Evolutionary conservation across 179 eudicot genomes (phyloP).

Genomic region (Beta corolliflora): DNA sequence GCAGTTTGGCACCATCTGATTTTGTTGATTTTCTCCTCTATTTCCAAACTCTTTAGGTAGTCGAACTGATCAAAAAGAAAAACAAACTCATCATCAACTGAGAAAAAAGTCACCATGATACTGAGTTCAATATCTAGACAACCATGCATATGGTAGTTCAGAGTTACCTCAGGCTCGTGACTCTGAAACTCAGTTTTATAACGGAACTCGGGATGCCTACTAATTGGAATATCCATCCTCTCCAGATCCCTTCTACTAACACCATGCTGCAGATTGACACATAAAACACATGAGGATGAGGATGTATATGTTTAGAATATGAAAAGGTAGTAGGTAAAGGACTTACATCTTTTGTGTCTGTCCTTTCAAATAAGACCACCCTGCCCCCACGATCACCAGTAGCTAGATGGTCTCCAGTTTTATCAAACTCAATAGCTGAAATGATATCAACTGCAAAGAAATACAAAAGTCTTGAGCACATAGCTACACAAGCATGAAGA

Average conservation of each 20-base stretch:
- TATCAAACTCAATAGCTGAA: constrained; percentile 59
- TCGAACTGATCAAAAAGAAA: constrained; percentile 59
- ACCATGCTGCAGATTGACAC: constrained; percentile 53
- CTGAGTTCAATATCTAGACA: neutral
- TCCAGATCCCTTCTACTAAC: constrained; percentile 72
- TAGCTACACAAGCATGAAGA: neutral
- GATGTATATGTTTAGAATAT: neutral
- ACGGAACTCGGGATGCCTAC: constrained; percentile 87
- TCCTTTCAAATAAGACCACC: constrained; percentile 57
- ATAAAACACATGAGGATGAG: constrained; percentile 4
- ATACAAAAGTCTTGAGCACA: constrained; percentile 12
- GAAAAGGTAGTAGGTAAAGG: constrained; percentile 12
- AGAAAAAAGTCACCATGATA: neutral
- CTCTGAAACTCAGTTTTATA: constrained; percentile 97
- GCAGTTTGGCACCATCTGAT: constrained; percentile 85
- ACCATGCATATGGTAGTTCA: constrained; percentile 6
- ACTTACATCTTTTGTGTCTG: constrained; percentile 52
- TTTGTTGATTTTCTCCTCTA: constrained; percentile 88
- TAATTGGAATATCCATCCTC: constrained; percentile 58
- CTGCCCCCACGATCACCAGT: constrained; percentile 64
- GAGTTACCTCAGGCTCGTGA: constrained; percentile 86
- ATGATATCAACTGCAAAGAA: constrained; percentile 50
- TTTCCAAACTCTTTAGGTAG: constrained; percentile 86
- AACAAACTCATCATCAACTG: constrained; percentile 18
- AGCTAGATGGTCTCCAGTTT: constrained; percentile 56